Evolutionary conservation across 441 rosid genomes (phyloP).

Genomic region (Macaranga tanarius): DNA sequence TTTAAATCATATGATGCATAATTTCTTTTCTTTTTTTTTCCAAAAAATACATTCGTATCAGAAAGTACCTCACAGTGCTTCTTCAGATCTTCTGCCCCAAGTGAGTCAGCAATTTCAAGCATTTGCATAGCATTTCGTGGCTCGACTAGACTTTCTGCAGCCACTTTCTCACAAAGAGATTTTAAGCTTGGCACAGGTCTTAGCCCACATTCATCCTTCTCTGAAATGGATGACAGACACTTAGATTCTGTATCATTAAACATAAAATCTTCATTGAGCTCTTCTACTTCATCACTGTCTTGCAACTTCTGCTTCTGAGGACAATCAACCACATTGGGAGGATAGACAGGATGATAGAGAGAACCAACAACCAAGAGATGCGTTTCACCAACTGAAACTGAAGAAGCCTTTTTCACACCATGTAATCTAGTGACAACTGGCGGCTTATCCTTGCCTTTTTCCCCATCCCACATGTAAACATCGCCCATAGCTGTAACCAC

Average conservation of each 20-base stretch:
- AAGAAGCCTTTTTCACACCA: conserved; percentile 80
- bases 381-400: conserved; percentile 94
- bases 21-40: background rate
- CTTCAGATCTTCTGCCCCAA: conserved; percentile 79
- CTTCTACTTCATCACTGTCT: conserved; percentile 44
- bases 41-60: background rate
- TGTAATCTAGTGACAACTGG: conserved; percentile 71
- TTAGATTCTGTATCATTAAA: conserved; percentile 49
- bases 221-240: conserved; percentile 26
- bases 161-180: conserved; percentile 83
- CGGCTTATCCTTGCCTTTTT: conserved; percentile 54
- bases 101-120: conserved; percentile 96
- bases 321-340: conserved; percentile 35
- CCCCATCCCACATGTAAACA: conserved; percentile 92
- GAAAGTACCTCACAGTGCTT: conserved; percentile 86
- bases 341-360: conserved; percentile 75
- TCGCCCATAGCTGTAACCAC: conserved; percentile 85
- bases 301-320: conserved; percentile 38
- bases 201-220: conserved; percentile 38
- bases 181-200: conserved; percentile 66
- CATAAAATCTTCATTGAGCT: conserved; percentile 64
- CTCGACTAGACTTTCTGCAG: conserved; percentile 86
- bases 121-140: conserved; percentile 83
- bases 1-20: background rate
- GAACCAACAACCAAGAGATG: conserved; percentile 83